Percentiles rank a stretch among this genome's conserved stretches.
Conservation (phyloP, 208 protist species). For the Herpetomonas muscarum region DNA sequence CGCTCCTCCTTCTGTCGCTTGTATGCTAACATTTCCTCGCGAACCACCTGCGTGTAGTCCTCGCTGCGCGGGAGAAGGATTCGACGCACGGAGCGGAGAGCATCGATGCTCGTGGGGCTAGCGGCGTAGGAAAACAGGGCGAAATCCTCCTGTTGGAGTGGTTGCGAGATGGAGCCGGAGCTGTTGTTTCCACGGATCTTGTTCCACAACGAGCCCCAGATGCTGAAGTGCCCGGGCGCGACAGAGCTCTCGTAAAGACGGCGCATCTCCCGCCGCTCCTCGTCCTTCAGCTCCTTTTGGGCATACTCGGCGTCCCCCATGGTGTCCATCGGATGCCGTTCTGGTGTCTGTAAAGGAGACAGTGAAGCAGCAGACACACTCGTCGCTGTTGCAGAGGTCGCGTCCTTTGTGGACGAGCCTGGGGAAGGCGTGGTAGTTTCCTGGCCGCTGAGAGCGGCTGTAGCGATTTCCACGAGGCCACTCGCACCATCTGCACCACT, state of each 20-base stretch:
- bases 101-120: slow-evolving; percentile 60
- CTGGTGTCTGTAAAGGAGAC: too few relatives aligned
- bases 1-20: slow-evolving; percentile 38
- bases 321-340: slow-evolving; percentile 78
- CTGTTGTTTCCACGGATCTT: slow-evolving; percentile 4
- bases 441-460: too few relatives aligned
- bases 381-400: background rate
- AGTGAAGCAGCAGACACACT: too few relatives aligned
- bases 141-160: slow-evolving; percentile 47
- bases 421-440: too few relatives aligned
- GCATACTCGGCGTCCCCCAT: slow-evolving; percentile 36
- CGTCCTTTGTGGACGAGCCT: too few relatives aligned
- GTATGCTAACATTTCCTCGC: slow-evolving; percentile 84
- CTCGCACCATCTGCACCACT: too few relatives aligned
- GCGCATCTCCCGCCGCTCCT: slow-evolving; percentile 35
- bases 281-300: slow-evolving; percentile 16
- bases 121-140: slow-evolving; percentile 67
- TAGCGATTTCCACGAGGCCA: too few relatives aligned
- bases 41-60: slow-evolving; percentile 80
- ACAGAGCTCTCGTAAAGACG: slow-evolving; percentile 16
- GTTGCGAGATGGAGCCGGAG: slow-evolving; percentile 7
- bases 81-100: slow-evolving; percentile 64
- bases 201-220: slow-evolving; percentile 3
- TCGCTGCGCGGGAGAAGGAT: slow-evolving; percentile 75
- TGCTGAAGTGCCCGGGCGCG: background rate